Conservation (phyloP, 805 yeast genomes). For the Peterozyma xylosa region DNA sequence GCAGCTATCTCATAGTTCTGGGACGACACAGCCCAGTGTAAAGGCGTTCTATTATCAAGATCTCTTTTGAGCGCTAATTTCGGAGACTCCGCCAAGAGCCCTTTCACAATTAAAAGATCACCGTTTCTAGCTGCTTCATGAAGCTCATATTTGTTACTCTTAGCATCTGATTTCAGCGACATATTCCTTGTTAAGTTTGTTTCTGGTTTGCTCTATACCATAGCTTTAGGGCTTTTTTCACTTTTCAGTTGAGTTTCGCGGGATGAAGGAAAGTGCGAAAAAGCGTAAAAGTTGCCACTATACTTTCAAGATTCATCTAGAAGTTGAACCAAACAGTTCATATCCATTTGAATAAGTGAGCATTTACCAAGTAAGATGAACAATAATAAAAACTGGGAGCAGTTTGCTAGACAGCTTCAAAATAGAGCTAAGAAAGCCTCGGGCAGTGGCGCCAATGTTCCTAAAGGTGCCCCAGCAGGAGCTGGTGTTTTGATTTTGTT, state of each 20-base stretch:
- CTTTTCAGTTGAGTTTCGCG: too few relatives aligned
- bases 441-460: constrained; percentile 25
- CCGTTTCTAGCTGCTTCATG: constrained; percentile 67
- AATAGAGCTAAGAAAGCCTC: constrained; percentile 32
- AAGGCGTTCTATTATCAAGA: constrained; percentile 69
- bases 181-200: too few relatives aligned
- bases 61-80: constrained; percentile 42
- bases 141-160: constrained; percentile 17
- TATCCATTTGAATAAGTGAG: too few relatives aligned
- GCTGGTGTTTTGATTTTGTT: constrained; percentile 51
- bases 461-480: constrained; percentile 54
- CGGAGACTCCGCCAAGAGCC: constrained; percentile 43
- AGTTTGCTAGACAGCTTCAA: constrained; percentile 42
- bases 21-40: constrained; percentile 84
- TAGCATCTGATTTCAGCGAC: not conserved
- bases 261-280: too few relatives aligned
- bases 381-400: constrained; percentile 40
- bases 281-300: too few relatives aligned
- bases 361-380: constrained; percentile 2
- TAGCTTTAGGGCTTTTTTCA: too few relatives aligned
- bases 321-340: too few relatives aligned
- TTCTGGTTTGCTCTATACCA: too few relatives aligned
- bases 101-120: constrained; percentile 41
- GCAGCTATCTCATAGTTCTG: constrained; percentile 45
- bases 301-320: too few relatives aligned